Percentiles rank a stretch among this genome's conserved stretches.
These are phyloP conservation scores for Terana coerulea DNA, from an alignment of 768 basidiomycete species.

Conservation along the genomic window DNA sequence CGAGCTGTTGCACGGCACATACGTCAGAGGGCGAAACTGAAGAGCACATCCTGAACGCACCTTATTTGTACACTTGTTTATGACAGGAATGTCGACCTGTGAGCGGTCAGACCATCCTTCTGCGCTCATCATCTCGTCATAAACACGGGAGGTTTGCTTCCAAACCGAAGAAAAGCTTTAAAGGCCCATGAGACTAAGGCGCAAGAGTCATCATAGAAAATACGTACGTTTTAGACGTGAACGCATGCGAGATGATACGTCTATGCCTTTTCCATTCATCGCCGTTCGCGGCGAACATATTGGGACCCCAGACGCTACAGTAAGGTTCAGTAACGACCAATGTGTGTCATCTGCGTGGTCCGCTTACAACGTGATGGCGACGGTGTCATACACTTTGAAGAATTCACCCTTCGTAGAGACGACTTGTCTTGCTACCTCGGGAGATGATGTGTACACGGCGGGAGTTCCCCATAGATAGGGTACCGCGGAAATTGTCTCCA, in stretches of 20 bases:
- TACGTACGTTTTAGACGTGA: background rate
- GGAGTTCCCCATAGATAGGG: background rate
- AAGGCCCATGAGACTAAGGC: background rate
- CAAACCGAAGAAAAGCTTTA: background rate
- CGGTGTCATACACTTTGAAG: background rate
- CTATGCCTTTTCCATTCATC: slow-evolving; percentile 3
- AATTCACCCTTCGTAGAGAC: background rate
- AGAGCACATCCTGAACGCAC: background rate
- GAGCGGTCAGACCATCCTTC: background rate
- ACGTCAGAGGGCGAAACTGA: no score
- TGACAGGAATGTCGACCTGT: background rate
- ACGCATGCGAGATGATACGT: background rate
- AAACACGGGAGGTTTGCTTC: background rate
- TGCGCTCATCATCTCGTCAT: slow-evolving; percentile 1
- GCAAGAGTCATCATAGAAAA: background rate
- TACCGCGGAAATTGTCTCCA: background rate
- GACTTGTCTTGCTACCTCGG: background rate
- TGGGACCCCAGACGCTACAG: background rate
- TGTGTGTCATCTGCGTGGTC: background rate
- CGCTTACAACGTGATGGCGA: no score
- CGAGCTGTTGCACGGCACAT: background rate
- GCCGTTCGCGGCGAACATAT: background rate
- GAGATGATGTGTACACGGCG: background rate
- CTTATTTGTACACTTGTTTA: background rate
- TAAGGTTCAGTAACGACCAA: no score